phyloP scores from a whole-genome alignment of 768 basidiomycete genomes.

The Lentinula boryana region DNA sequence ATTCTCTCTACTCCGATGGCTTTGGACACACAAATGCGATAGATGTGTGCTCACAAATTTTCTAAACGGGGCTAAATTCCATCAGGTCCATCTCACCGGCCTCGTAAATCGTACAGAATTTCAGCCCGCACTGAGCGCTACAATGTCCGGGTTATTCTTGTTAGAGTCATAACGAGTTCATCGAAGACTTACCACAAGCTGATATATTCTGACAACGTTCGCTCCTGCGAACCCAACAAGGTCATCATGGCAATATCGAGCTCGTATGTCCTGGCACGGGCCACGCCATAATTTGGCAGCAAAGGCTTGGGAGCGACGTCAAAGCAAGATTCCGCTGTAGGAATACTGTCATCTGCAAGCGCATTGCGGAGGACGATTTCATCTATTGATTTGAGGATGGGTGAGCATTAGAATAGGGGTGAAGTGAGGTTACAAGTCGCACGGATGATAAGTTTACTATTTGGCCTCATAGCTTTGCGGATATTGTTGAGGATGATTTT shows the following conservation, averaged over 20 bases:
- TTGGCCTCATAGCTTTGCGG: constrained; percentile 25
- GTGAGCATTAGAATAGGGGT: neutral
- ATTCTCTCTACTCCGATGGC: too few relatives aligned
- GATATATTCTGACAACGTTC: constrained; percentile 33
- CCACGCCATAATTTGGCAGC: constrained; percentile 41
- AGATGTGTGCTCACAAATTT: too few relatives aligned
- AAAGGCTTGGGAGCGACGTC: constrained; percentile 31
- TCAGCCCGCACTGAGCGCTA: constrained; percentile 19
- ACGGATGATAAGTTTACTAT: constrained; percentile 32
- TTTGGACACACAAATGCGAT: too few relatives aligned
- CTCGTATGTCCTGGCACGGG: constrained; percentile 30
- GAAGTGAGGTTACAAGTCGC: constrained; percentile 9
- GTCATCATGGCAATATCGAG: constrained; percentile 43
- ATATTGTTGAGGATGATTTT: constrained; percentile 29
- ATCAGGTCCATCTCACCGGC: constrained; percentile 26
- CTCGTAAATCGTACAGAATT: constrained; percentile 31
- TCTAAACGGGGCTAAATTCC: constrained; percentile 17
- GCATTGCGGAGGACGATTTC: constrained; percentile 30
- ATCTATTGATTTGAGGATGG: constrained; percentile 17
- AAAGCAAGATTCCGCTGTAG: constrained; percentile 1
- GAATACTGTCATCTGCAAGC: constrained; percentile 7
- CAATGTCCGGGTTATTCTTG: neutral
- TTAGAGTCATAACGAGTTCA: too few relatives aligned
- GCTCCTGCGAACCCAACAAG: constrained; percentile 33
- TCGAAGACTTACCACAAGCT: constrained; percentile 20